These are phyloP conservation scores for Saturnispora ahearnii DNA, from an alignment of 805 yeast genomes.

Conservation along the genomic window DNA sequence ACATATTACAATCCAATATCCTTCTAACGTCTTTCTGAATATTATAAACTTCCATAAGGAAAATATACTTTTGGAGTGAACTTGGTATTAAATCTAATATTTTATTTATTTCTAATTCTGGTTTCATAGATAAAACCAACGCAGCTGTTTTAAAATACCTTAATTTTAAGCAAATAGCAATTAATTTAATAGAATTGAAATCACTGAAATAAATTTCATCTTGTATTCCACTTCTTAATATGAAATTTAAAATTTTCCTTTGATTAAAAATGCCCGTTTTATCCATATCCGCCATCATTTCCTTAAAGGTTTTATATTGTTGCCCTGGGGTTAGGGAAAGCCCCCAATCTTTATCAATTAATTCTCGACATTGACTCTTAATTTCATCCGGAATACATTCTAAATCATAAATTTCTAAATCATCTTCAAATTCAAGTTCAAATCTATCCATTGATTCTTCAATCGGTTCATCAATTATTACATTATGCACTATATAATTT, in stretches of 20 bases:
- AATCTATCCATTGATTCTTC: neutral
- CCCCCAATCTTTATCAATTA: neutral
- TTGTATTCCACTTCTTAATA: neutral
- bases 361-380: neutral
- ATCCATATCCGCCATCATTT: neutral
- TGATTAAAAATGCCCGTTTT: neutral
- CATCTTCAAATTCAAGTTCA: slow-evolving; percentile 4
- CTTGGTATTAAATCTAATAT: neutral
- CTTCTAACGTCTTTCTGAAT: neutral
- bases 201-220: neutral
- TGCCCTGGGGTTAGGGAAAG: neutral
- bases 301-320: neutral
- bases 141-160: neutral
- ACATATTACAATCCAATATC: neutral
- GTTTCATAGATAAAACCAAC: neutral
- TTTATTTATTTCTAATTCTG: neutral
- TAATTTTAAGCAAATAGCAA: neutral
- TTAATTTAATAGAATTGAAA: neutral
- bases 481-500: neutral
- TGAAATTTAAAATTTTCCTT: neutral
- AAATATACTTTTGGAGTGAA: neutral
- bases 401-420: neutral
- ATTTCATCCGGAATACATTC: neutral
- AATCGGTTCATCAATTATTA: neutral
- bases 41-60: neutral